Conservation (phyloP, 148 eudicot genomes). For the Dianthus caryophyllus region DNA sequence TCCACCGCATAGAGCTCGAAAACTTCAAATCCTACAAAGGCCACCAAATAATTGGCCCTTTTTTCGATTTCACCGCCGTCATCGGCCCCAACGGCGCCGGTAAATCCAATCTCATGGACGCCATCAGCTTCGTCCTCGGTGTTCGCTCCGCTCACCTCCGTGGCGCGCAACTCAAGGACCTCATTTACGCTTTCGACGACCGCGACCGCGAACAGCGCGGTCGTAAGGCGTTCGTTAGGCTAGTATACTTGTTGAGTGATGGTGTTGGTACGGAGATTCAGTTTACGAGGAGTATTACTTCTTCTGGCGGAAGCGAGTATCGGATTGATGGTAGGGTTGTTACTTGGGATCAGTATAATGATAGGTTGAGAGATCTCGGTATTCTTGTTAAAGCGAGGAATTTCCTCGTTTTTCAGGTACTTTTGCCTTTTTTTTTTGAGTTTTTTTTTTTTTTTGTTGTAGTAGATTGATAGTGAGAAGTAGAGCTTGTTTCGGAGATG, state of each 20-base stretch:
- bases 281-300: conserved; percentile 60
- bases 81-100: conserved; percentile 96
- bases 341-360: conserved; percentile 79
- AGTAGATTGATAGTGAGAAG: neutral
- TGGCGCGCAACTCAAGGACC: conserved; percentile 79
- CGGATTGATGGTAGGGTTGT: conserved; percentile 65
- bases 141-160: conserved; percentile 82
- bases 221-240: conserved; percentile 59
- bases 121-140: conserved; percentile 93
- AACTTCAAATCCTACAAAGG: conserved; percentile 98
- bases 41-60: conserved; percentile 74
- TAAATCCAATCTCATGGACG: conserved; percentile 98
- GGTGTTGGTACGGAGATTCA: conserved; percentile 36
- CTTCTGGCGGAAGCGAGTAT: conserved; percentile 90
- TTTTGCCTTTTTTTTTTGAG: neutral
- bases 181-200: conserved; percentile 74
- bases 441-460: neutral
- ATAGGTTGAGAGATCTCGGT: conserved; percentile 55
- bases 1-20: conserved; percentile 74
- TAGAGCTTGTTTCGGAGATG: no score
- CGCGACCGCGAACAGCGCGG: conserved; percentile 72
- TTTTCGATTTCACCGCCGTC: conserved; percentile 91
- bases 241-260: conserved; percentile 48
- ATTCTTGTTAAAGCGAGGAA: conserved; percentile 91
- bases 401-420: conserved; percentile 96